Conservation (phyloP, 805 yeast species). For the Kuraishia piskuri region DNA sequence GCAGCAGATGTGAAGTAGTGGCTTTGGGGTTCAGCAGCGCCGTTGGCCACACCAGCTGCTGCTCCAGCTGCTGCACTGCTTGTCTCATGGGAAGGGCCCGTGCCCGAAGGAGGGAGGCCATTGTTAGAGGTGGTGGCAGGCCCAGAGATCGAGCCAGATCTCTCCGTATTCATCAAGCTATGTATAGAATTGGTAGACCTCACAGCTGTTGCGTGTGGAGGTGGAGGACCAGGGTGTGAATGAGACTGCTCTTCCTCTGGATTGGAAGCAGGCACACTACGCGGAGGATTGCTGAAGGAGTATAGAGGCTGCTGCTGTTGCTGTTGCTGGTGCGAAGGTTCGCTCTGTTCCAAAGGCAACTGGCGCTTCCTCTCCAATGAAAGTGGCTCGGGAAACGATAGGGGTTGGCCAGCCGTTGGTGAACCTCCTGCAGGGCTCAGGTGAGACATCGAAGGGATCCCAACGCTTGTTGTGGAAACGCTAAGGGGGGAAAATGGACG, state of each 20-base stretch:
- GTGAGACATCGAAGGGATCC: not conserved
- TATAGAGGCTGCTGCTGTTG: conserved; percentile 8
- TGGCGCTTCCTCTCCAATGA: not conserved
- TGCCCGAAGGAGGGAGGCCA: not conserved
- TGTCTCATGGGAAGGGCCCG: not conserved
- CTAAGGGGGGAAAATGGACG: conserved; percentile 3
- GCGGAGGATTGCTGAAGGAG: conserved; percentile 18
- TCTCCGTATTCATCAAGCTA: not conserved
- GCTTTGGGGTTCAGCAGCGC: not conserved
- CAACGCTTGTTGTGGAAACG: conserved; percentile 1
- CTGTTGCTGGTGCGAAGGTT: conserved; percentile 5
- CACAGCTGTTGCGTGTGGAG: not conserved
- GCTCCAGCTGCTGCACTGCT: too few species aligned
- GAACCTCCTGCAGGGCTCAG: not conserved
- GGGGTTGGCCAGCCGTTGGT: not conserved
- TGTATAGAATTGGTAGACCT: not conserved
- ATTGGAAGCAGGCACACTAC: conserved; percentile 14
- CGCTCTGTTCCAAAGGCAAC: conserved; percentile 5
- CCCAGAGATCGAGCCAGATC: not conserved
- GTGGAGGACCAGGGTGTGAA: not conserved
- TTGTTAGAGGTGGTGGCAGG: not conserved
- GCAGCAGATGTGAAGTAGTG: conserved; percentile 1
- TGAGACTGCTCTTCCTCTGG: not conserved
- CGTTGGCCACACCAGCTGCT: too few species aligned
- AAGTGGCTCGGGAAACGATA: not conserved